Base-by-base conservation (phyloP, 2,329 filamentous ascomycete genomes). In the Trichophyton schoenleinii region DNA sequence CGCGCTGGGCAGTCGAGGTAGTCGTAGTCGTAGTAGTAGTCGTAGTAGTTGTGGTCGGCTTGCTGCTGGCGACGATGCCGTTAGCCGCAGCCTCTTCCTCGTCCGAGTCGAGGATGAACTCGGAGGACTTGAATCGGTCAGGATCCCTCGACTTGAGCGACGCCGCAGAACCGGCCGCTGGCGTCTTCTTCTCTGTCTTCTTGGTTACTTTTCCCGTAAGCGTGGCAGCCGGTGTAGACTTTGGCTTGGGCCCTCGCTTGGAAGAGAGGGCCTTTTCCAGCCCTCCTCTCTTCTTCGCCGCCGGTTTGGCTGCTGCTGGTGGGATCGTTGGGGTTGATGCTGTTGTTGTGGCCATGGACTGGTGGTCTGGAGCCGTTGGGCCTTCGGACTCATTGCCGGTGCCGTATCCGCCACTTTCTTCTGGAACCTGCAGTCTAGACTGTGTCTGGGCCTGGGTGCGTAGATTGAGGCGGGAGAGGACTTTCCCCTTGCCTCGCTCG, bases 401-500 rank as follows among this genome's bases (percentile, higher is more conserved):
- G 13, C 63, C 67, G 48, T 69, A 62, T 11, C 71, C 72, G n/a
- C 73, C 72, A n/a, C 73, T 72, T 18, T 77, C 74, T 36, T 75
- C 73, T 6, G 71, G 67, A 3, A 69, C 64, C 31, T 75, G 70
- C 13, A 73, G 66, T 57, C 75, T 70, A 62, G 74, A 38, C 34
- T 38, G 71, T 46, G 74, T 74, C 20, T 72, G 69, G 6, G 77
- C 73, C 2, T 74, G 74, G 52, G 68, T 72, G 58, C 67, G 69
- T 42, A 84, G 75, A 63, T 83, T 80, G 62, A 85, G 77, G 61
- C 79, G 80, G 48, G 84, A 86, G 36, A 86, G 72, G 44, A 79
- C 77, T 64, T 81, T 84, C 57, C 83, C 83, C 68, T 85, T 84
- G 52, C 81, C 81, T 64, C 83, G 78, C 67, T 86, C 83, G 58